phyloP scores from a whole-genome alignment of 805 yeast genomes.

The Helenozyma rhizophorensis region DNA sequence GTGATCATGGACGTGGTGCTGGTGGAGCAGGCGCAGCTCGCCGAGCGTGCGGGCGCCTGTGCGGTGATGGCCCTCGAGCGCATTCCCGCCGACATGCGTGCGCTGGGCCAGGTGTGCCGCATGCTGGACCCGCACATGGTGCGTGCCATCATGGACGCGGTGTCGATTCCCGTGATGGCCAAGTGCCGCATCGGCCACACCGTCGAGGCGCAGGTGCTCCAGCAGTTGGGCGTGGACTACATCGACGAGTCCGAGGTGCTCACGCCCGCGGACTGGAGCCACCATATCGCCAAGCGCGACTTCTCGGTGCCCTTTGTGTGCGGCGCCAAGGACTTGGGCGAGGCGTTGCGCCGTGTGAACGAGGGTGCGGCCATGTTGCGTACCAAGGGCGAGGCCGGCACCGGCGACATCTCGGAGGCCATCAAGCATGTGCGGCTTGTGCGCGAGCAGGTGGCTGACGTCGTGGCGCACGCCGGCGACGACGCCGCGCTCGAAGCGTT shows the following conservation, averaged over 20 bases:
- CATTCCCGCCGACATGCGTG: conserved; percentile 83
- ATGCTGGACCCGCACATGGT: conserved; percentile 86
- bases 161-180: conserved; percentile 78
- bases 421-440: conserved; percentile 68
- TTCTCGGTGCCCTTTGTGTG: conserved; percentile 78
- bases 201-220: conserved; percentile 76
- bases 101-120: conserved; percentile 76
- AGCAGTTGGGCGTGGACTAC: conserved; percentile 69
- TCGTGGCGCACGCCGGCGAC: conserved; percentile 29
- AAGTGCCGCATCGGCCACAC: conserved; percentile 79
- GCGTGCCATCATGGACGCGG: conserved; percentile 65
- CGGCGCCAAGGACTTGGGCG: conserved; percentile 79
- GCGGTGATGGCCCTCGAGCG: conserved; percentile 87
- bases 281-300: conserved; percentile 57
- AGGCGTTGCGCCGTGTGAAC: conserved; percentile 69
- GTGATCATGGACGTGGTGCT: conserved; percentile 73
- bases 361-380: conserved; percentile 89
- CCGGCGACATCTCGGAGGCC: conserved; percentile 83
- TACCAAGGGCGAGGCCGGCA: conserved; percentile 87
- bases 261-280: conserved; percentile 70
- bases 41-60: conserved; percentile 82
- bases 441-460: conserved; percentile 49
- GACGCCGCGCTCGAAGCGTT: conserved; percentile 39
- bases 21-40: conserved; percentile 75
- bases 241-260: conserved; percentile 83